phyloP scores from a whole-genome alignment of 768 basidiomycete genomes.

The Boletales sp. region DNA sequence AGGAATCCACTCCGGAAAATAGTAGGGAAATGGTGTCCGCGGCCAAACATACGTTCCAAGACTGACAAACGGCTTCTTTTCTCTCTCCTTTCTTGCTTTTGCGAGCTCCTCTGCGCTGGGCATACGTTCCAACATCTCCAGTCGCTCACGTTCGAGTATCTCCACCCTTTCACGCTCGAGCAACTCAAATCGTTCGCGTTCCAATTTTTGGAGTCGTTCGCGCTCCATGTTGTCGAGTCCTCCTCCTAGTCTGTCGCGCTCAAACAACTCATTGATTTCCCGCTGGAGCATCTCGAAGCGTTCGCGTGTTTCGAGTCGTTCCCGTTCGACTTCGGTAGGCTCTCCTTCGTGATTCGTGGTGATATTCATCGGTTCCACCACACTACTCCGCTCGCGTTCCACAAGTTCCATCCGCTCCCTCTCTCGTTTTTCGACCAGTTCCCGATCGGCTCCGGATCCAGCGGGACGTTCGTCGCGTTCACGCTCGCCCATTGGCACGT shows the following conservation, averaged over 20 bases:
- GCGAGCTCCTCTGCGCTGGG: slow-evolving; percentile 32
- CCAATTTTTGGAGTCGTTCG: slow-evolving; percentile 25
- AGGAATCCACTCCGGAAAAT: slow-evolving; percentile 33
- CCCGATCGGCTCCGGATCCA: slow-evolving; percentile 21
- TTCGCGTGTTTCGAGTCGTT: slow-evolving; percentile 23
- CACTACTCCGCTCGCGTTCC: slow-evolving; percentile 20
- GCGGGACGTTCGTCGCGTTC: slow-evolving; percentile 21
- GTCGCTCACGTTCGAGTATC: slow-evolving; percentile 28
- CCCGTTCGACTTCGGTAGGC: slow-evolving; percentile 20
- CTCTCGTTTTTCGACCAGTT: slow-evolving; percentile 23
- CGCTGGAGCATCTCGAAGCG: slow-evolving; percentile 32
- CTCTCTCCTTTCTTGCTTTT: slow-evolving; percentile 27
- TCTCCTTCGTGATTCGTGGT: slow-evolving; percentile 17
- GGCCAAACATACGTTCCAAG: slow-evolving; percentile 31
- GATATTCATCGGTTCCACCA: slow-evolving; percentile 15
- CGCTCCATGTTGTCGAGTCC: slow-evolving; percentile 25
- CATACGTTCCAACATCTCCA: slow-evolving; percentile 30
- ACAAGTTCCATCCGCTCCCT: slow-evolving; percentile 24
- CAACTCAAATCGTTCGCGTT: slow-evolving; percentile 28
- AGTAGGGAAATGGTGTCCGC: slow-evolving; percentile 31
- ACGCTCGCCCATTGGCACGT: slow-evolving; percentile 13
- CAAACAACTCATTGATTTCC: slow-evolving; percentile 28
- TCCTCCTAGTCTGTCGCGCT: slow-evolving; percentile 28
- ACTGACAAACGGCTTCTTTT: slow-evolving; percentile 27
- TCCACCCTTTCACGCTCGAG: slow-evolving; percentile 29